A percentile compares a stretch with the other conserved stretches of the same genome.
phyloP scores from a whole-genome alignment of 2,329 filamentous ascomycete genomes.

The Penicillium sp. region DNA sequence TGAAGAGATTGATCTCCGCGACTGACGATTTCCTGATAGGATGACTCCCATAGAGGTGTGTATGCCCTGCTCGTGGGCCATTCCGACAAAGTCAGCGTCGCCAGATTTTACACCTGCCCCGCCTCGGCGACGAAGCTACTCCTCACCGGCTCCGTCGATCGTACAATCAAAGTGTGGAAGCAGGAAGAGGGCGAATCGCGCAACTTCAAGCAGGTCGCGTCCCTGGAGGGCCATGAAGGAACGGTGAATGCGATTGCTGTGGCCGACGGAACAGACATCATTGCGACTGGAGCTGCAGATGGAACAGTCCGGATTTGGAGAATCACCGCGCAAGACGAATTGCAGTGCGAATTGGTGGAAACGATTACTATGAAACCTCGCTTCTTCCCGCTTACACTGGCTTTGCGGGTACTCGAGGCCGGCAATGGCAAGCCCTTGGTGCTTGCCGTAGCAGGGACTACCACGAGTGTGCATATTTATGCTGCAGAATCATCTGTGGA shows the following conservation, averaged over 20 bases:
- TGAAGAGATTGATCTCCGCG: background rate
- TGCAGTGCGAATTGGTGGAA: conserved; percentile 59
- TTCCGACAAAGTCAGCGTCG: conserved; percentile 75
- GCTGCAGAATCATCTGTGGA: conserved; percentile 53
- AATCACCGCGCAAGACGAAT: conserved; percentile 46
- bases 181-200: conserved; percentile 23
- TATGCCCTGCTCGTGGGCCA: conserved; percentile 72
- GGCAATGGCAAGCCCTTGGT: conserved; percentile 55
- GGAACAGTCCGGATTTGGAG: conserved; percentile 68
- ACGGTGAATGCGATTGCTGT: conserved; percentile 68
- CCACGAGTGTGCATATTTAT: conserved; percentile 78
- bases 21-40: conserved; percentile 34
- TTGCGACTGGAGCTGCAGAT: conserved; percentile 65
- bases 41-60: conserved; percentile 58
- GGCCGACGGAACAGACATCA: conserved; percentile 47
- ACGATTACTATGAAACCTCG: conserved; percentile 72
- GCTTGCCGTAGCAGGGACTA: conserved; percentile 84
- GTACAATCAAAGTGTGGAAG: conserved; percentile 67
- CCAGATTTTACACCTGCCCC: conserved; percentile 69
- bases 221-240: conserved; percentile 66
- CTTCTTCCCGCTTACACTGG: conserved; percentile 79
- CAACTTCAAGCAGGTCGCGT: conserved; percentile 49
- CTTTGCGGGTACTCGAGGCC: conserved; percentile 63
- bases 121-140: conserved; percentile 58
- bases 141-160: conserved; percentile 80